Evolutionary conservation across 208 protist species (phyloP), one percentile per base, ranked within the genome.

Genomic region (Vickermania spadyakhi): DNA sequence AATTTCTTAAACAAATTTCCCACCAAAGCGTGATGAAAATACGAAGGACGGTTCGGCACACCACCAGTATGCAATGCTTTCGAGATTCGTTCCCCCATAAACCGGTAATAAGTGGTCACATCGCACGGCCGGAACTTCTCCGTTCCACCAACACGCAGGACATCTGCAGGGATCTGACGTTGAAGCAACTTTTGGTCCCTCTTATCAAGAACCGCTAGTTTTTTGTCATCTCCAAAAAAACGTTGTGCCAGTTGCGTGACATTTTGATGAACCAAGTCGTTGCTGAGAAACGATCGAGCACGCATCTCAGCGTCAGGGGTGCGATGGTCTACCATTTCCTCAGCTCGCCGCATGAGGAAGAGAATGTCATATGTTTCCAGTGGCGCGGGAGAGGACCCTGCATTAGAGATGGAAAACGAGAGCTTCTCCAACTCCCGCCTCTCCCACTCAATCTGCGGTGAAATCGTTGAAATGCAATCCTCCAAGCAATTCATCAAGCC

Each of bases 281-380:
- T 72, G 0, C 84, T 82, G 50, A 95, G 77, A 53, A 77, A 95
- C 1, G 89, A 65, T 4, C 79, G 78, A 1, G 83, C 79, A 58
- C 84, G 70, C 75, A 84, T 89, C 64, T 95, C 84, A 2, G 79
- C 85, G 53, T 95, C 85, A 29, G 53, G 58, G 36, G 89, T 58
- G 21, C 68, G 77, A 56, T 45, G 11, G 7, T 7, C 18, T 68
- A 63, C 7, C 26, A 56, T 31, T 64, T 91, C 80, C 57, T 93
- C 89, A 13, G 86, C 85, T 0, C 89, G 53, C 21, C 89, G 81
- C 89, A 95, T 95, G 85, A 95, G 91, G 68, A 81, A 93, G n/a
- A 88, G 60, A 53, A 76, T 77, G 62, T 95, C 89, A 56, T 86
- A 79, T 7, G 78, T 50, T 50, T 91, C 81, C 22, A 95, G 73